These are phyloP conservation scores for Saccharomycopsis babjevae DNA, from an alignment of 805 yeast genomes.

Conservation along the genomic window DNA sequence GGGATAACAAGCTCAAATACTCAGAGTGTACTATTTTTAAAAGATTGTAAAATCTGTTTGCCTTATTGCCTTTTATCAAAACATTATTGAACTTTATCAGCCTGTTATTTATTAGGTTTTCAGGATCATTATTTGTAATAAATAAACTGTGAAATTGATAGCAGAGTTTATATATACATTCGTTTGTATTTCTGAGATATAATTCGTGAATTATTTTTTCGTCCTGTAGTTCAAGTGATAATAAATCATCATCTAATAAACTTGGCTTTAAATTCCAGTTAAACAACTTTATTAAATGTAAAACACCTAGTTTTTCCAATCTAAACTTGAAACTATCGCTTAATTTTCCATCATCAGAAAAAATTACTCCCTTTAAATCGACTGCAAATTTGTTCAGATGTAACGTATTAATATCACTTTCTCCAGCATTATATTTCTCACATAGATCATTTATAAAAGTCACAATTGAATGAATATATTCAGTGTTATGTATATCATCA, in stretches of 20 bases:
- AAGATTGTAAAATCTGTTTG: conserved; percentile 39
- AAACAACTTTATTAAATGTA: conserved; percentile 13
- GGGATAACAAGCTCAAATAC: conserved; percentile 26
- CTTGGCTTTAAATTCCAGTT: conserved; percentile 38
- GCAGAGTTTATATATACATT: conserved; percentile 39
- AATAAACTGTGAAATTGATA: conserved; percentile 31
- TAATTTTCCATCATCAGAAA: conserved; percentile 28
- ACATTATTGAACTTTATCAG: conserved; percentile 42
- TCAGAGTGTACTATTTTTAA: conserved; percentile 25
- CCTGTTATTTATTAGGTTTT: conserved; percentile 31
- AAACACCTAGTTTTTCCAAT: conserved; percentile 23
- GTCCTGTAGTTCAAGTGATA: conserved; percentile 33
- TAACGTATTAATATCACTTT: conserved; percentile 13
- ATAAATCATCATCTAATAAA: conserved; percentile 32
- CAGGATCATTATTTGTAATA: background rate
- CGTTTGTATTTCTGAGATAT: conserved; percentile 35
- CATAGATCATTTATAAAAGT: background rate
- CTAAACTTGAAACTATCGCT: conserved; percentile 25
- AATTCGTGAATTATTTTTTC: conserved; percentile 29
- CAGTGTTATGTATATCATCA: conserved; percentile 20
- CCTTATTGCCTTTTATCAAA: conserved; percentile 49
- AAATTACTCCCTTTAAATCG: conserved; percentile 22
- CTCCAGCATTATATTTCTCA: conserved; percentile 19
- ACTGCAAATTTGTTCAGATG: background rate
- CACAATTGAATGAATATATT: conserved; percentile 6